Conservation (phyloP, 1,284 basidiomycete species). For the Fomitopsis betulina region DNA sequence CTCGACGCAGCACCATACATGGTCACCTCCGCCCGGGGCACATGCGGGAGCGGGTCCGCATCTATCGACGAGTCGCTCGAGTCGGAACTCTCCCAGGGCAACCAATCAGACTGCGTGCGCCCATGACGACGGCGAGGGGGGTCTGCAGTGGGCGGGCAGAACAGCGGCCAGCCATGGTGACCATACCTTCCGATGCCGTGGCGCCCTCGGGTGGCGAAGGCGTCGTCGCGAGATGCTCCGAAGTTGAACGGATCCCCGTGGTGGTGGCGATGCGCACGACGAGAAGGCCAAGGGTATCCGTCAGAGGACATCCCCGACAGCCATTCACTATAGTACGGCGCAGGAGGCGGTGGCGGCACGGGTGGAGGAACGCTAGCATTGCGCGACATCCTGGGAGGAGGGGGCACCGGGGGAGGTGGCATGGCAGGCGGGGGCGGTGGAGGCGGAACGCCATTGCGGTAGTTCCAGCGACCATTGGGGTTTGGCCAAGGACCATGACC, state of each 20-base stretch:
- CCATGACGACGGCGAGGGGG: neutral
- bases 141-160: neutral
- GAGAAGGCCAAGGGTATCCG: neutral
- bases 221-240: neutral
- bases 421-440: neutral
- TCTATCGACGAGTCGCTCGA: neutral
- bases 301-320: slow-evolving; percentile 2
- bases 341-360: slow-evolving; percentile 14
- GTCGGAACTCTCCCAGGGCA: neutral
- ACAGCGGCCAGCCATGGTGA: neutral
- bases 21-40: slow-evolving; percentile 14
- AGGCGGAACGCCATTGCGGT: neutral
- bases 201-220: neutral
- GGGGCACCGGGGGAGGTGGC: slow-evolving; percentile 4
- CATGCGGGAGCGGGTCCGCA: neutral
- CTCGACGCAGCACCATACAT: slow-evolving; percentile 23
- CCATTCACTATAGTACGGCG: neutral
- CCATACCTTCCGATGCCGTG: neutral
- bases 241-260: neutral
- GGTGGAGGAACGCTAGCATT: slow-evolving; percentile 9
- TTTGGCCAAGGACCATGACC: neutral
- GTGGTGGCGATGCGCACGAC: neutral
- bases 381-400: slow-evolving; percentile 7
- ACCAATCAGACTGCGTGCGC: neutral
- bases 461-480: neutral